Percentiles rank a stretch among this genome's conserved stretches.
These are phyloP conservation scores for Pseudomicrostroma phylloplanum DNA, from an alignment of 1,284 basidiomycete genomes.

Conservation along the genomic window DNA sequence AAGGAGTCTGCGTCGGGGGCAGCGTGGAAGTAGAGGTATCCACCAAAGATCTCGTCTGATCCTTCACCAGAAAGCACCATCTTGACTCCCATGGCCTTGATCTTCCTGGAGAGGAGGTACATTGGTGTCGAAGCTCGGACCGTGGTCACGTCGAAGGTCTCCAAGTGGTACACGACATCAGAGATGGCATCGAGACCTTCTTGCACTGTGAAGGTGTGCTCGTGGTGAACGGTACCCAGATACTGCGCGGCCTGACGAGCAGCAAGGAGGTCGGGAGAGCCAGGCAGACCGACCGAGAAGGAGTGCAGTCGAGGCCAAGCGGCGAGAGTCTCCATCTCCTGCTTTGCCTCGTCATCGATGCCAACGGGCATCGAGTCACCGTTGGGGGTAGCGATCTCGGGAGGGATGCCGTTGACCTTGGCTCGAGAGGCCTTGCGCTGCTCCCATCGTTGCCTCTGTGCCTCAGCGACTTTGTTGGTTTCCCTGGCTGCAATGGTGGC, in stretches of 20 bases:
- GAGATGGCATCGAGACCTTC: conserved; percentile 96
- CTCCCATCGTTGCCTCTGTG: conserved; percentile 58
- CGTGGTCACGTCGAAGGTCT: conserved; percentile 98
- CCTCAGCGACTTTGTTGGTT: conserved; percentile 69
- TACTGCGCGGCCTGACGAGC: conserved; percentile 89
- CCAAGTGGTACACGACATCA: conserved; percentile 96
- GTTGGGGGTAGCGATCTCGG: conserved; percentile 16
- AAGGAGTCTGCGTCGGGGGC: conserved; percentile 83
- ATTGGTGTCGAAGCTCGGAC: conserved; percentile 95
- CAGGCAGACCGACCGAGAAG: conserved; percentile 91
- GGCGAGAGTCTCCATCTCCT: conserved; percentile 53
- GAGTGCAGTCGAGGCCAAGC: conserved; percentile 97
- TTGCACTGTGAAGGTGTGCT: conserved; percentile 96
- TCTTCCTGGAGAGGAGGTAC: conserved; percentile 94
- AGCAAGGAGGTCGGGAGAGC: conserved; percentile 90
- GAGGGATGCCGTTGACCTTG: conserved; percentile 50
- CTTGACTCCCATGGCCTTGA: conserved; percentile 99
- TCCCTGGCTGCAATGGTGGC: conserved; percentile 94
- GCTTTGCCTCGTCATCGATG: conserved; percentile 47
- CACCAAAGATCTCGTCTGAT: conserved; percentile 94
- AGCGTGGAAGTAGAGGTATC: conserved; percentile 99
- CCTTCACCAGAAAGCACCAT: conserved; percentile 99
- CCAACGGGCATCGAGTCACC: conserved; percentile 21
- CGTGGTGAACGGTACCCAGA: conserved; percentile 92
- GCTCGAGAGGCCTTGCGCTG: conserved; percentile 31